These are phyloP conservation scores for Syzygium aqueum DNA, from an alignment of 345 rosid species.

Conservation along the genomic window DNA sequence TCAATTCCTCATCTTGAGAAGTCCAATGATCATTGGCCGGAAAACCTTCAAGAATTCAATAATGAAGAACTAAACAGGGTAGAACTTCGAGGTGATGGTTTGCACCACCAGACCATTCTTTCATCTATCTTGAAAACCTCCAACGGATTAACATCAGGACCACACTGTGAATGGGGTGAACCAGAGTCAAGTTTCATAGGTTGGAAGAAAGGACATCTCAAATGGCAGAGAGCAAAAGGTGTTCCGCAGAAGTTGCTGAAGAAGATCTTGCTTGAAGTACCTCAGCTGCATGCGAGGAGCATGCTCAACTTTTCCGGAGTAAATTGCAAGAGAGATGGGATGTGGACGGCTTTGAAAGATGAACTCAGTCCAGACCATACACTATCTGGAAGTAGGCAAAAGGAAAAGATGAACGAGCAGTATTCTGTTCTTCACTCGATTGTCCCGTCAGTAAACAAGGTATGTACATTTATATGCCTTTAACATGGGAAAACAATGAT, in stretches of 20 bases:
- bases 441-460: constrained; percentile 66
- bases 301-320: constrained; percentile 27
- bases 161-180: constrained; percentile 28
- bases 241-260: constrained; percentile 53
- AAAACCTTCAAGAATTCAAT: constrained; percentile 2
- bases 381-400: constrained; percentile 36
- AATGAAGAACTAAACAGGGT: constrained; percentile 17
- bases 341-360: constrained; percentile 37
- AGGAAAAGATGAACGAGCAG: constrained; percentile 44
- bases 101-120: constrained; percentile 58
- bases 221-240: constrained; percentile 5
- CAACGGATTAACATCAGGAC: constrained; percentile 44
- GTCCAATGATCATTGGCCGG: constrained; percentile 4
- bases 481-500: neutral
- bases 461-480: constrained; percentile 12
- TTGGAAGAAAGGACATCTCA: constrained; percentile 42
- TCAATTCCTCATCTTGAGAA: constrained; percentile 24
- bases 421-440: constrained; percentile 56
- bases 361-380: constrained; percentile 29
- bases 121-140: constrained; percentile 57
- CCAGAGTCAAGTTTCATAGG: constrained; percentile 47
- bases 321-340: constrained; percentile 15
- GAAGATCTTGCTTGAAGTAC: constrained; percentile 69
- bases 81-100: constrained; percentile 29
- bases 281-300: constrained; percentile 36